Conservation (phyloP, 2,329 filamentous ascomycete genomes). For the Sporothrix brasiliensis region DNA sequence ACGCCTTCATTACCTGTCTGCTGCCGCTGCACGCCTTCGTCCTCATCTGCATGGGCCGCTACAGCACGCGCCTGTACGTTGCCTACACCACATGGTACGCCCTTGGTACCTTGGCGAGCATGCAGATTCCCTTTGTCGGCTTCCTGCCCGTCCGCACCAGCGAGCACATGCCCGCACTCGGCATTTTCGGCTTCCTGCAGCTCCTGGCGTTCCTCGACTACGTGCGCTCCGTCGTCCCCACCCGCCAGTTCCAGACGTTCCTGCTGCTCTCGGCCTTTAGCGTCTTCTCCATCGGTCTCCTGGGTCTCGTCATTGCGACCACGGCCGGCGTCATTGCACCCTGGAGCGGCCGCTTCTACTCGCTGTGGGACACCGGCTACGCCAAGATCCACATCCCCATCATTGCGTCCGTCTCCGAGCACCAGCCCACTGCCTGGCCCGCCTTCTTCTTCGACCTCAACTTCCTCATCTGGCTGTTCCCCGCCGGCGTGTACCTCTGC, state of each 20-base stretch:
- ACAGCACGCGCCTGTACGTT: conserved; percentile 91
- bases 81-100: conserved; percentile 99
- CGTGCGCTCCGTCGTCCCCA: conserved; percentile 81
- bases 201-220: conserved; percentile 91
- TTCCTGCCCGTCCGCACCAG: conserved; percentile 95
- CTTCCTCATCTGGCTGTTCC: conserved; percentile 87
- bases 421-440: conserved; percentile 98
- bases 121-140: conserved; percentile 99
- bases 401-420: conserved; percentile 98
- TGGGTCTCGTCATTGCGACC: conserved; percentile 77
- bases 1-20: conserved; percentile 98
- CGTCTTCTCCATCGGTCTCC: conserved; percentile 75
- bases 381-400: conserved; percentile 99
- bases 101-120: conserved; percentile 91
- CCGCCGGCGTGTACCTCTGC: conserved; percentile 93
- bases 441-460: conserved; percentile 99
- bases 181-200: conserved; percentile 94
- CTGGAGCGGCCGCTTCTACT: conserved; percentile 98
- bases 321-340: conserved; percentile 90
- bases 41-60: conserved; percentile 93
- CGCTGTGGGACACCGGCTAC: conserved; percentile 97
- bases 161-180: conserved; percentile 96
- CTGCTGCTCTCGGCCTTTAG: conserved; percentile 74
- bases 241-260: conserved; percentile 92
- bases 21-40: conserved; percentile 93